Evolutionary conservation across 495 filamentous ascomycete genomes (phyloP), one percentile per base, ranked within the genome.

Genomic region (Penicillium bialowiezense): DNA sequence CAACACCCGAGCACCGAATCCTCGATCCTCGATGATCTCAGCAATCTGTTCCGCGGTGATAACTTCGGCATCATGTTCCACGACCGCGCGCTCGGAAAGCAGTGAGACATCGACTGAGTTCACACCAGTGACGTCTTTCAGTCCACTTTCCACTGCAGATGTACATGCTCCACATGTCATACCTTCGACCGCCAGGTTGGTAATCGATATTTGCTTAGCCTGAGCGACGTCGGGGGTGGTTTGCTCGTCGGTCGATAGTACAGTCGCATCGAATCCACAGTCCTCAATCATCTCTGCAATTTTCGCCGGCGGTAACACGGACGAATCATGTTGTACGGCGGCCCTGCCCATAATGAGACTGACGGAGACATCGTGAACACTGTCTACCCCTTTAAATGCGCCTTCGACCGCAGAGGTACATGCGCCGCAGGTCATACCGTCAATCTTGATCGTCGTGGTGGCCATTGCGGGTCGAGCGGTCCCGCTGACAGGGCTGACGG

Each of bases 101-200:
- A 97, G 68, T 23, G 91, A 96, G 58, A 98, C 87, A 56, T 84
- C 91, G 68, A 97, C 93, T 51, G 86, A 82, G 33, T 79, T 79
- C 8, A 98, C 75, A 3, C 93, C 95, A 2, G 80, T 61, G 9
- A 93, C 73, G 41, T 77, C 70, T 48, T 77, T 83, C 70, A 96
- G 87, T 8, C 84, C 88, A 39, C 85, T 80, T 67, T 97, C 90
- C 15, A 98, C 81, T 1, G 91, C 89, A 41, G 90, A 88, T 7
- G 91, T 96, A 60, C 92, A 98, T 28, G 92, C 90, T 35, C 91
- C 91, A 61, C 92, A 97, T 6, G 93, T 97, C 93, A 98, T 98
- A 20, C 93, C 93, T 55, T 91, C 88, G n/a, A 97, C 84, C 14
- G 89, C 85, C 35, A 97, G 70, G 0, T 89, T 98, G 8, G 91